Base-by-base conservation (phyloP, 2,329 filamentous ascomycete species). In the Microdochium trichocladiopsis region DNA sequence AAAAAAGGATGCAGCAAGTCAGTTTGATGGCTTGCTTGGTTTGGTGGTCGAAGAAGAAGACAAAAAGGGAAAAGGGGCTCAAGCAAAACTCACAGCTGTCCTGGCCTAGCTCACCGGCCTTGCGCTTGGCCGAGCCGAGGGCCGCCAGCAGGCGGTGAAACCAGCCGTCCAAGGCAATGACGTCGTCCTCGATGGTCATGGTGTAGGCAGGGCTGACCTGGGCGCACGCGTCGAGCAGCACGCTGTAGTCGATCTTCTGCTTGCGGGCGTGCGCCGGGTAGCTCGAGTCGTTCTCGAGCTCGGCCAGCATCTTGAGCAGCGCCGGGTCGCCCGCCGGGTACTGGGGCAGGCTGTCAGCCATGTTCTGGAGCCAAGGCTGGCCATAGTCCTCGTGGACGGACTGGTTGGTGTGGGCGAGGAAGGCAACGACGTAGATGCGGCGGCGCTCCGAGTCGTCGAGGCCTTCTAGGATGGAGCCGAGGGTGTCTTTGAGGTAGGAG, bases 151-250 rank as follows among this genome's bases (percentile, higher is more conserved):
- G 53, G 21, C 62, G 55, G 24, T 59, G 59, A 25, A 52, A 56
- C 62, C 62, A 64, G 3, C 60, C 59, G 51, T 63, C 61, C n/a
- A 64, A 21, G 43, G 58, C 58, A 6, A 63, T 54, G 2, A 63
- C 62, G 31, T 64, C 62, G 36, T 65, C 62, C 25, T 65, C 62
- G 3, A 63, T 49, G 11, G 58, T 60, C 51, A 63, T 49, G 22
- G 55, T 61, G 48, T 63, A 60, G 1, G 51, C 43, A 2, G 61
- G 55, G 1, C 53, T 51, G 12, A 57, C 56, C 31, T 55, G 58
- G 37, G 45, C 54, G 47, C 61, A 63, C 25, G 59, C 61, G 22
- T 55, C 55, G 50, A 62, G 53, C 14, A 58, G 54, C n/a, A 61
- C 53, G 1, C 58, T 58, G 24, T 61, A 63, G 51, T 63, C 60